Evolutionary conservation across 768 basidiomycete species (phyloP), one percentile per base, ranked within the genome.

Genomic region (Mycena leptocephala): DNA sequence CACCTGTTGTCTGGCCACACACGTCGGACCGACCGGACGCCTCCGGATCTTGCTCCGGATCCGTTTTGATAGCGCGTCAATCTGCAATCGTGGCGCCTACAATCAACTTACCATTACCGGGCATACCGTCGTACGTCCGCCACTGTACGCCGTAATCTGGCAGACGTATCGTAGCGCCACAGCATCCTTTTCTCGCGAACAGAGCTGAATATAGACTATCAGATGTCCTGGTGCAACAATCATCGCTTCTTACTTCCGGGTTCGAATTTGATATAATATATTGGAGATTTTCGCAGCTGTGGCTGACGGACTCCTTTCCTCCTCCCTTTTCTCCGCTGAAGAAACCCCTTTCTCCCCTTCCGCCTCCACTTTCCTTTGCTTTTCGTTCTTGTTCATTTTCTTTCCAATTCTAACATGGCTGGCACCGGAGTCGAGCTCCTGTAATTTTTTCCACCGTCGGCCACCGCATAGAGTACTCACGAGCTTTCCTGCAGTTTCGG

Each of bases 371-470:
- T 55, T 48, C 59, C n/a, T 48, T 58, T 26, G 8, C 33, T 48
- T n/a, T 58, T 28, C 26, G 33, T 58, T 73, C 41, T 39, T 39
- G 28, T 20, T 24, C 56, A 7, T 33, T 55, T 65, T 59, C 68
- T 22, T 69, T 41, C 35, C 9, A 35, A 37, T 68, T 72, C 39
- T 28, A 62, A 69, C 41, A 77, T 77, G 76, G 39, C 72, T 74
- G 72, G 76, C 61, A 20, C 76, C 48, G 76, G 72, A 77, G 76
- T 73, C 55, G 76, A 77, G 26, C 63, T 77, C 67, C 76, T 77
- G 75, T 76, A 48, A 41, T 24, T 77, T 39, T 51, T 30, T 48
- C 26, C 10, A 1, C 20, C n/a, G 7, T 28, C 37, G 37, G 0
- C 26, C 35, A 32, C 24, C 11, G 10, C n/a, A 30, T 1, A 2